Percentiles rank a stretch among this genome's conserved stretches.
These are phyloP conservation scores for Phytopythium kandeliae DNA, from an alignment of 352 stramenopile genomes.

Conservation along the genomic window DNA sequence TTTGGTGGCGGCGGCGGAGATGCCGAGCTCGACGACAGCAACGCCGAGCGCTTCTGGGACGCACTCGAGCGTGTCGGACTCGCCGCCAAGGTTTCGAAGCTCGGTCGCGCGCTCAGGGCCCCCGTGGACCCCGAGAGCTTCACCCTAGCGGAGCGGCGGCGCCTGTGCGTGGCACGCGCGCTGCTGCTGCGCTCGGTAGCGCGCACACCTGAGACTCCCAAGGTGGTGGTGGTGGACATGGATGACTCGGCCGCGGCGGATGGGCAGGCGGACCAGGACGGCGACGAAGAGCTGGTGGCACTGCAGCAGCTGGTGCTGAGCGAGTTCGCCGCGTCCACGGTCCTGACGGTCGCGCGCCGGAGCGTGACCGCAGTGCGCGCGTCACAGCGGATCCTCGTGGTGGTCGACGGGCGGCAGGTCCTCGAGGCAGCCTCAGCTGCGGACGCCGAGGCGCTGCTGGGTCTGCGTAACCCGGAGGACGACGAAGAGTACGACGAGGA, in stretches of 20 bases:
- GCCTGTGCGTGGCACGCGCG: constrained; percentile 95
- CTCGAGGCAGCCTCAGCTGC: constrained; percentile 82
- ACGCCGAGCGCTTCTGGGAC: constrained; percentile 27
- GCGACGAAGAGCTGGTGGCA: constrained; percentile 49
- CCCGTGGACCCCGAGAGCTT: constrained; percentile 89
- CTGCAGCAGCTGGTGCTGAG: constrained; percentile 79
- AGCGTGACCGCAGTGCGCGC: constrained; percentile 82
- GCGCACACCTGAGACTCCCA: background rate
- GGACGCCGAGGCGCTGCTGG: constrained; percentile 34
- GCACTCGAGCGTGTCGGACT: constrained; percentile 46
- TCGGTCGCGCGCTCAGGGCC: constrained; percentile 54
- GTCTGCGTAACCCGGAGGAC: constrained; percentile 10
- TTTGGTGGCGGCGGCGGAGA: constrained; percentile 2
- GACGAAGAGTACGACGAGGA: background rate
- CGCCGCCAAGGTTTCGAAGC: constrained; percentile 52
- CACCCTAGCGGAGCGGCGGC: constrained; percentile 90
- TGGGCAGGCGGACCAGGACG: constrained; percentile 22
- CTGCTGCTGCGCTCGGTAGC: constrained; percentile 86
- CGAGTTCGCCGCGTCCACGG: constrained; percentile 89
- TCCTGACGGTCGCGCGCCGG: constrained; percentile 87
- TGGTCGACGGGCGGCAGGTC: constrained; percentile 91
- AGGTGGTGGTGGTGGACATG: constrained; percentile 69
- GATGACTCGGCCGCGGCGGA: constrained; percentile 9
- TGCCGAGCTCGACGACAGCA: constrained; percentile 9
- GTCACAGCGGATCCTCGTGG: constrained; percentile 94